These are phyloP conservation scores for Fusarium floridanum DNA, from an alignment of 2,329 filamentous ascomycete genomes.

Conservation along the genomic window DNA sequence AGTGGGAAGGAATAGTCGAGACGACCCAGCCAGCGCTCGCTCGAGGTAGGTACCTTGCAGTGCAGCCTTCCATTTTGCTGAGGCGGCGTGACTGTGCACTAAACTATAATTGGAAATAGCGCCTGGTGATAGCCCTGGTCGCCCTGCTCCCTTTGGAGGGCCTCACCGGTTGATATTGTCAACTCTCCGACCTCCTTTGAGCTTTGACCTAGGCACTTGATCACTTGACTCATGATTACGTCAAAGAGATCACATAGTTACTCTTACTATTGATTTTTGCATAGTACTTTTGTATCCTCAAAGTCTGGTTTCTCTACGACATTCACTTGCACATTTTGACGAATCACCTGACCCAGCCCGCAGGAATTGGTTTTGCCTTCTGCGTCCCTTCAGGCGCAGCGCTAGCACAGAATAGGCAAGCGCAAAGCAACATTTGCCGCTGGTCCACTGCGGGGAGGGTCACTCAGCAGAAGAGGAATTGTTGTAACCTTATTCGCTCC, in stretches of 20 bases:
- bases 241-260: background rate
- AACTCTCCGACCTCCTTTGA: conserved; percentile 1
- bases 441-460: conserved; percentile 38
- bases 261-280: background rate
- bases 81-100: conserved; percentile 40
- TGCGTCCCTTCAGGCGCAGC: background rate
- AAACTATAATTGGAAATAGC: conserved; percentile 21
- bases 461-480: conserved; percentile 3
- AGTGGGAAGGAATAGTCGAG: conserved; percentile 40
- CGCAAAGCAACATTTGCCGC: conserved; percentile 37
- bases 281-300: background rate
- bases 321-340: conserved; percentile 13
- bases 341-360: conserved; percentile 8
- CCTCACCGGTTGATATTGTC: background rate
- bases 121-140: conserved; percentile 33
- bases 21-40: conserved; percentile 30
- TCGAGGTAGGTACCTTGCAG: conserved; percentile 36
- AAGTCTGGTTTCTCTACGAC: background rate
- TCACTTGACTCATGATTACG: conserved; percentile 12
- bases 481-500: conserved; percentile 3
- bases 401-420: conserved; percentile 34
- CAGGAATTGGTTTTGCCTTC: background rate
- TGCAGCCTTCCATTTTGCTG: conserved; percentile 28
- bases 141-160: conserved; percentile 21
- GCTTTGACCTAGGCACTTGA: conserved; percentile 2